These are phyloP conservation scores for Aegilops speltoides DNA, from an alignment of 176 grass and related monocot genomes.

Conservation along the genomic window DNA sequence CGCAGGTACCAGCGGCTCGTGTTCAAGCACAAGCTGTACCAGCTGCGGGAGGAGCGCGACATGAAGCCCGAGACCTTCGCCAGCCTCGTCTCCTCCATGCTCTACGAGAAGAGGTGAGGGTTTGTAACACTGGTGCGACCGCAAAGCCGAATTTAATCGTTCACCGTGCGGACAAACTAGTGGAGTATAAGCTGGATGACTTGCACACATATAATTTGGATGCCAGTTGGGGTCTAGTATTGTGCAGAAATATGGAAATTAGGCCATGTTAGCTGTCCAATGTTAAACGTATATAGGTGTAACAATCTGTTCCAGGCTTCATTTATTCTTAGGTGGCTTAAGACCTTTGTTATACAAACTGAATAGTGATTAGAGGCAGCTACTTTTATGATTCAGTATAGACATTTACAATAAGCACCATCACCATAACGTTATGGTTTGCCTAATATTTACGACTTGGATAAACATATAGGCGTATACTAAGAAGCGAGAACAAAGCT, in stretches of 20 bases:
- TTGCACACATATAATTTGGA: neutral
- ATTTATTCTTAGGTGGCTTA: neutral
- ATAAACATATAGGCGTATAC: neutral
- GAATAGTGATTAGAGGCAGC: neutral
- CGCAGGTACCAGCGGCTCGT: slow-evolving; percentile 80
- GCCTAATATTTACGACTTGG: neutral
- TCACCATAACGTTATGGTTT: neutral
- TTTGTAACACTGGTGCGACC: neutral
- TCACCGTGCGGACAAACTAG: neutral
- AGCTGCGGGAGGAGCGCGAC: slow-evolving; percentile 95
- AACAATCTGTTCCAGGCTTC: neutral
- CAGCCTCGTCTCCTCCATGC: slow-evolving; percentile 86
- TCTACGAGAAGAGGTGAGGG: slow-evolving; percentile 92
- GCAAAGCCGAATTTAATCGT: neutral
- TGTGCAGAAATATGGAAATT: neutral
- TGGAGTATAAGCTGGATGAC: neutral
- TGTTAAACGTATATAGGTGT: neutral
- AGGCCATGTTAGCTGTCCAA: neutral
- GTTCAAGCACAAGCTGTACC: slow-evolving; percentile 96
- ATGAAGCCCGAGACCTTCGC: slow-evolving; percentile 99
- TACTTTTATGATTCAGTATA: neutral
- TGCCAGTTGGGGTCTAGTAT: neutral
- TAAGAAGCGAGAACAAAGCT: neutral
- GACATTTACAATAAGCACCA: too few species aligned
- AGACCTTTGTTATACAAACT: neutral